Conservation (phyloP, 2,329 filamentous ascomycete species). For the Penicillium sp. region DNA sequence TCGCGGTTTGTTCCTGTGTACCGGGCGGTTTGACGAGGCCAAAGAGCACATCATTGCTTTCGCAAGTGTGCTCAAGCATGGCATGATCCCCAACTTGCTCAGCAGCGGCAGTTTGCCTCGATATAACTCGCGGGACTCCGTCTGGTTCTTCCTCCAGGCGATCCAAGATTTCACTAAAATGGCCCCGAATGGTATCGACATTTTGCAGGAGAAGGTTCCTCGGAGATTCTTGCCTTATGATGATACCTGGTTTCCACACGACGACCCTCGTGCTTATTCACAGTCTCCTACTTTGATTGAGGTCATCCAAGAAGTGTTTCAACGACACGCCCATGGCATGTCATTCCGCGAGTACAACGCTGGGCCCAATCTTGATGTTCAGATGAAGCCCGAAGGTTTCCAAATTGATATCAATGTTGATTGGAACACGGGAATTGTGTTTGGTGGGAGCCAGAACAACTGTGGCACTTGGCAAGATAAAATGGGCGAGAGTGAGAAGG, state of each 20-base stretch:
- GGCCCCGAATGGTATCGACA: conserved; percentile 65
- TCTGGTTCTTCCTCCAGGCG: conserved; percentile 96
- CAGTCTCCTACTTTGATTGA: conserved; percentile 76
- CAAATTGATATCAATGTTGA: conserved; percentile 86
- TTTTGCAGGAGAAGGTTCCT: conserved; percentile 71
- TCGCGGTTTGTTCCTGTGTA: conserved; percentile 84
- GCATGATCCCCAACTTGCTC: conserved; percentile 94
- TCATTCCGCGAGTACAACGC: conserved; percentile 94
- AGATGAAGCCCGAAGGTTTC: conserved; percentile 91
- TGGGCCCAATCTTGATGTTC: conserved; percentile 76
- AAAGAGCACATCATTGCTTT: conserved; percentile 93
- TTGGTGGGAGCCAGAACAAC: conserved; percentile 88
- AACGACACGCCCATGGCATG: conserved; percentile 84
- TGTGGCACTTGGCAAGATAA: conserved; percentile 99
- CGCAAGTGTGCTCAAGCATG: conserved; percentile 92
- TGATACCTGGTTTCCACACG: conserved; percentile 82
- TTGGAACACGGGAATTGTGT: conserved; percentile 84
- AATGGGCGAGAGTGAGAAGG: conserved; percentile 95
- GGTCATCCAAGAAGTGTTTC: conserved; percentile 85
- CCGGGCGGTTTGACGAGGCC: conserved; percentile 79
- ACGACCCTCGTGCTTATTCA: conserved; percentile 81
- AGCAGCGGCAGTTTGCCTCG: conserved; percentile 77
- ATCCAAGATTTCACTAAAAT: conserved; percentile 88
- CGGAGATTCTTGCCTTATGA: conserved; percentile 91
- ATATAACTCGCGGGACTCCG: conserved; percentile 92